Percentiles rank a stretch among this genome's conserved stretches.
These are phyloP conservation scores for Bathelium albidoporum DNA, from an alignment of 495 filamentous ascomycete genomes.

Conservation along the genomic window DNA sequence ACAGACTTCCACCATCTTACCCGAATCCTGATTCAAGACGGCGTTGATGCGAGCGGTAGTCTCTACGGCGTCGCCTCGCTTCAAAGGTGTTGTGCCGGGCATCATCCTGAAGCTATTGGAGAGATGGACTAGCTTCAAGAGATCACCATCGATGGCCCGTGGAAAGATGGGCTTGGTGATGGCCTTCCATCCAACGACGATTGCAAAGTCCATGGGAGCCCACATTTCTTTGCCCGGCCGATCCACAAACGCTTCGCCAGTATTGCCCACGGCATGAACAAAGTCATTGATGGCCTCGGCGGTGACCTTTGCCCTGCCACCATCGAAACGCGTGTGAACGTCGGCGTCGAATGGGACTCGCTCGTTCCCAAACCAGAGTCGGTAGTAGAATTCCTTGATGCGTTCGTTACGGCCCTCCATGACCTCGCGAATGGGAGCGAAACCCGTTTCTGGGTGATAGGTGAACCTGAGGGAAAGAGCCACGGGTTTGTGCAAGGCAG, in stretches of 20 bases:
- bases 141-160: constrained; percentile 82
- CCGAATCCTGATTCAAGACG: constrained; percentile 94
- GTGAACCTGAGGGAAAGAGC: constrained; percentile 75
- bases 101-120: constrained; percentile 98
- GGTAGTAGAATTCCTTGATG: constrained; percentile 98
- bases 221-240: constrained; percentile 88
- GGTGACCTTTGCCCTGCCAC: constrained; percentile 75
- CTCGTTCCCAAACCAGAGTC: constrained; percentile 89
- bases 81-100: constrained; percentile 84
- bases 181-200: constrained; percentile 97
- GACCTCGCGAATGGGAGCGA: constrained; percentile 88
- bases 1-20: constrained; percentile 99
- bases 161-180: constrained; percentile 99
- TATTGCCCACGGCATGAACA: constrained; percentile 95
- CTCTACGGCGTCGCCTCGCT: constrained; percentile 85
- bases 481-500: constrained; percentile 64
- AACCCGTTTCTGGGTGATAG: constrained; percentile 88
- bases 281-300: constrained; percentile 93
- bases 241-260: constrained; percentile 96
- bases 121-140: constrained; percentile 88
- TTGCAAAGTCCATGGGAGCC: constrained; percentile 98
- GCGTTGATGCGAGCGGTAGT: constrained; percentile 95
- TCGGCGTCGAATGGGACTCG: constrained; percentile 69
- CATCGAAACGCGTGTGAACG: constrained; percentile 77
- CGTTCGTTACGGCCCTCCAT: constrained; percentile 90